phyloP scores from a whole-genome alignment of 129 eudicot genomes.

The Kitagawia praeruptora region DNA sequence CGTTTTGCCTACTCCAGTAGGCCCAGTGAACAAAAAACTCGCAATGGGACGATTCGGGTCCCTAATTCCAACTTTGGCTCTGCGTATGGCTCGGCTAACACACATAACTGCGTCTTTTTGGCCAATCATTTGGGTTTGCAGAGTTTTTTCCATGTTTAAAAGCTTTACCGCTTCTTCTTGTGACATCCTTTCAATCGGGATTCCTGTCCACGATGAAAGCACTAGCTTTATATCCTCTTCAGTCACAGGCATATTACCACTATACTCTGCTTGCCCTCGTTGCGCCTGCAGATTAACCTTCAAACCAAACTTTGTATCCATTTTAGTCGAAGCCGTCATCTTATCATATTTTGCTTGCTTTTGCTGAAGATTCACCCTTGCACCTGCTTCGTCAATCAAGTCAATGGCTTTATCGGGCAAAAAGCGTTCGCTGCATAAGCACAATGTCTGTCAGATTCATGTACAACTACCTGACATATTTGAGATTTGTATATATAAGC shows the following conservation, averaged over 20 bases:
- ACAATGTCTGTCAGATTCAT: neutral
- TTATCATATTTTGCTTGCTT: neutral
- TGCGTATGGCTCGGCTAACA: too few species aligned
- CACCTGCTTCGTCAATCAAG: constrained; percentile 11
- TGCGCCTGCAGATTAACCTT: neutral
- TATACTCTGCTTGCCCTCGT: neutral
- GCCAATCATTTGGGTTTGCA: constrained; percentile 15
- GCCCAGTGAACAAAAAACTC: constrained; percentile 17
- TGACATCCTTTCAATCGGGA: constrained; percentile 11
- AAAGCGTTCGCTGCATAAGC: constrained; percentile 3
- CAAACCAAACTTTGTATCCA: neutral
- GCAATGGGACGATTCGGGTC: constrained; percentile 20
- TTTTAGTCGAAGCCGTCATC: neutral
- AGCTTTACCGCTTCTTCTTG: constrained; percentile 3
- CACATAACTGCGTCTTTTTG: too few species aligned
- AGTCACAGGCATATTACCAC: neutral
- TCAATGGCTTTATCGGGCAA: constrained; percentile 12
- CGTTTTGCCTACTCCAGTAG: constrained; percentile 17
- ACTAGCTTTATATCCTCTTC: neutral
- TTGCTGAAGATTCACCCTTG: neutral
- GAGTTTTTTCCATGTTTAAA: constrained; percentile 5
- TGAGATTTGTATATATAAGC: neutral
- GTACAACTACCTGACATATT: too few species aligned
- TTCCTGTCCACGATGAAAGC: constrained; percentile 8
- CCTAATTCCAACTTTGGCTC: constrained; percentile 13